Percentiles rank a stretch among this genome's conserved stretches.
Conservation (phyloP, 1,139 yeast species). For the Debaryomyces sp. region DNA sequence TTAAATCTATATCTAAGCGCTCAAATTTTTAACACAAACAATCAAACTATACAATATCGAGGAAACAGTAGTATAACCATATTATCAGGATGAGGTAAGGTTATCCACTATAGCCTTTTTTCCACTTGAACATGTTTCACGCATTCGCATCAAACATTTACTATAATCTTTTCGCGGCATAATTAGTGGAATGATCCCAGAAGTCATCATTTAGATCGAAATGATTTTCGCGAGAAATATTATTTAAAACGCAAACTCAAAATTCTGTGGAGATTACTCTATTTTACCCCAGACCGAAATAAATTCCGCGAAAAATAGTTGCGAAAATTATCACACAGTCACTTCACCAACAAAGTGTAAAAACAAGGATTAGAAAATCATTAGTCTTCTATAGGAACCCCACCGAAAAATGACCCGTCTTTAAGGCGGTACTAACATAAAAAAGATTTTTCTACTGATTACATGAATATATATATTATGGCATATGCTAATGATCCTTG, state of each 20-base stretch:
- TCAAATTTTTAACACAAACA: too few species aligned
- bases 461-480: not conserved
- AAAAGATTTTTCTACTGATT: not conserved
- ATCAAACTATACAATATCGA: not conserved
- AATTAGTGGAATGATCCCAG: not conserved
- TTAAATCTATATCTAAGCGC: not conserved
- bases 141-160: not conserved
- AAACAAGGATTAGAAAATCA: not conserved
- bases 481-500: not conserved
- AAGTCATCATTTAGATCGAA: not conserved
- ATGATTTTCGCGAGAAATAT: not conserved
- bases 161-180: not conserved
- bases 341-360: not conserved
- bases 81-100: too few species aligned
- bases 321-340: not conserved
- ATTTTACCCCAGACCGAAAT: not conserved
- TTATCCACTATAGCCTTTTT: too few species aligned
- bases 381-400: not conserved
- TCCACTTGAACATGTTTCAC: not conserved
- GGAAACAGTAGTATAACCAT: too few species aligned
- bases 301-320: slow-evolving; percentile 4
- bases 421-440: not conserved
- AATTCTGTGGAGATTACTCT: not conserved
- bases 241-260: not conserved
- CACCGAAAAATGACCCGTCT: slow-evolving; percentile 4